These are phyloP conservation scores for Aspergillus hancockii DNA, from an alignment of 495 filamentous ascomycete species.

Conservation along the genomic window DNA sequence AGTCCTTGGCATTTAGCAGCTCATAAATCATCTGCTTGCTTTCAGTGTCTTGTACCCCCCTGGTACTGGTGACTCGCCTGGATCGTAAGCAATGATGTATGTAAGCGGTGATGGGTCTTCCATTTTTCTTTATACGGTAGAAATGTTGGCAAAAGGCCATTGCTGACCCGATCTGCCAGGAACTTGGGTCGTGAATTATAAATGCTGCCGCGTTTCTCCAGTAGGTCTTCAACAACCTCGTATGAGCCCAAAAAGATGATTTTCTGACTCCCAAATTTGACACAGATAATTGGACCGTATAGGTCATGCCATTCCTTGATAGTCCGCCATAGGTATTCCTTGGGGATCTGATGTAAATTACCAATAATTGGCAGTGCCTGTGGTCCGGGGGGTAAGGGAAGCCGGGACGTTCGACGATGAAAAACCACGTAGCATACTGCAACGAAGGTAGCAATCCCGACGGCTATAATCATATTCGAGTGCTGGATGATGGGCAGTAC, in stretches of 20 bases:
- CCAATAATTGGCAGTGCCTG: constrained; percentile 55
- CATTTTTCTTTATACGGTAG: constrained; percentile 43
- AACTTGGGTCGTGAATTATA: constrained; percentile 60
- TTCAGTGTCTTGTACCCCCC: constrained; percentile 36
- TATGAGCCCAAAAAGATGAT: constrained; percentile 61
- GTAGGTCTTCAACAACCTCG: constrained; percentile 52
- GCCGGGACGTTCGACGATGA: too few species aligned
- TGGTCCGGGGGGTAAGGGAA: constrained; percentile 12
- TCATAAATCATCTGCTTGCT: constrained; percentile 25
- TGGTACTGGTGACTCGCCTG: constrained; percentile 35
- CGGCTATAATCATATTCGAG: too few species aligned
- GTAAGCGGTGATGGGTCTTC: constrained; percentile 35
- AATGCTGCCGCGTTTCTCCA: constrained; percentile 52
- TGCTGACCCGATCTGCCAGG: constrained; percentile 17
- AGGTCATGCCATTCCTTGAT: constrained; percentile 58
- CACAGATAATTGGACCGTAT: constrained; percentile 61
- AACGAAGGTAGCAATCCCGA: too few species aligned
- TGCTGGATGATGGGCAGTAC: too few species aligned
- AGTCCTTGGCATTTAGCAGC: constrained; percentile 32
- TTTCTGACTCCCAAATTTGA: constrained; percentile 51
- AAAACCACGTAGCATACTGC: too few species aligned
- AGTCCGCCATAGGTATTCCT: constrained; percentile 51
- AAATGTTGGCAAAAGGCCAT: constrained; percentile 34
- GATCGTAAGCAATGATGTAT: constrained; percentile 29
- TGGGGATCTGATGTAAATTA: constrained; percentile 58